Percentiles rank a stretch among this genome's conserved stretches.
Conservation (phyloP, 306 rosid species). For the Alnus rubra region DNA sequence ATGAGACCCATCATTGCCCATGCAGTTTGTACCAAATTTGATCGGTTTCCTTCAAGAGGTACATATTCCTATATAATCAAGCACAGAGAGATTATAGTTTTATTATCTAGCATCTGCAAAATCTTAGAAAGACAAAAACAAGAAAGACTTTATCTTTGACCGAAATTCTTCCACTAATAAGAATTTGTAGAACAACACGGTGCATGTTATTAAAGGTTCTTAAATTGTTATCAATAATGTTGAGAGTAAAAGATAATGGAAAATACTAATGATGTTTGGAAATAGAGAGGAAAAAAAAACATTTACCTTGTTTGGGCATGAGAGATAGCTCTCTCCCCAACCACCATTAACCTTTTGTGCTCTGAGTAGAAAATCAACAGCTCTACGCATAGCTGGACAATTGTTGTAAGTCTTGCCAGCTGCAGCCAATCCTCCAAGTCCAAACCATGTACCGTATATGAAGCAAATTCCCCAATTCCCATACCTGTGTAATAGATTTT, state of each 20-base stretch:
- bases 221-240: background rate
- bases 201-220: background rate
- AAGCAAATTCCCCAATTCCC: slow-evolving; percentile 72
- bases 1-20: slow-evolving; percentile 71
- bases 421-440: slow-evolving; percentile 57
- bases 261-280: background rate
- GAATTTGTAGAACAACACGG: background rate
- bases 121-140: too few relatives aligned
- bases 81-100: background rate
- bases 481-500: slow-evolving; percentile 18
- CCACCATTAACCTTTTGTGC: slow-evolving; percentile 60
- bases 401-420: slow-evolving; percentile 55
- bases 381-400: slow-evolving; percentile 50
- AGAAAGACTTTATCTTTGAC: too few relatives aligned
- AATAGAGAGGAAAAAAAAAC: too few relatives aligned
- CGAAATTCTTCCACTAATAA: background rate
- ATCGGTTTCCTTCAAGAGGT: slow-evolving; percentile 48
- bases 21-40: slow-evolving; percentile 67
- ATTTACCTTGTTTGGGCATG: slow-evolving; percentile 50
- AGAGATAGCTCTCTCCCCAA: slow-evolving; percentile 75
- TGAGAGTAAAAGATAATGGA: background rate
- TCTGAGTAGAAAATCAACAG: slow-evolving; percentile 46
- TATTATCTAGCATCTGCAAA: too few relatives aligned
- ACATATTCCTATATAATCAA: slow-evolving; percentile 37
- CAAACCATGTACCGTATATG: slow-evolving; percentile 60